Conservation (phyloP, 768 basidiomycete genomes). For the Gelatoporia subvermispora region DNA sequence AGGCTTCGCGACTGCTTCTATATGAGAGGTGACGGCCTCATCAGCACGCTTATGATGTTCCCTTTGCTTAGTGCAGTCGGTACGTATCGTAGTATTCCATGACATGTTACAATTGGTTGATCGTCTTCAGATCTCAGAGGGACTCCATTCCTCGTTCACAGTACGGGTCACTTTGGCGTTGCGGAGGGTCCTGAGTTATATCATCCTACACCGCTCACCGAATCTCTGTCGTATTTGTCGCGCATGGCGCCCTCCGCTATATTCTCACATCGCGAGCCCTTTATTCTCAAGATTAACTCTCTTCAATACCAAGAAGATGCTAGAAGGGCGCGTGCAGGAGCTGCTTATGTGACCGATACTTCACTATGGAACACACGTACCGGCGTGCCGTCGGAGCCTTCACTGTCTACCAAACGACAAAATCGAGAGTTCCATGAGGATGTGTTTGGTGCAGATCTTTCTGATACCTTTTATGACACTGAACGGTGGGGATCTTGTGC, state of each 20-base stretch:
- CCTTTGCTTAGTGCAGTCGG: slow-evolving; percentile 60
- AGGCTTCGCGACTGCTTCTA: slow-evolving; percentile 48
- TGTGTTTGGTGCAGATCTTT: too few relatives aligned
- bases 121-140: slow-evolving; percentile 24
- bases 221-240: slow-evolving; percentile 7
- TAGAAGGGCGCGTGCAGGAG: background rate
- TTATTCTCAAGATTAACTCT: slow-evolving; percentile 26
- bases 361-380: background rate
- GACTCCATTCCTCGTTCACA: slow-evolving; percentile 12
- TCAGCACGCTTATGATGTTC: slow-evolving; percentile 40
- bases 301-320: slow-evolving; percentile 17
- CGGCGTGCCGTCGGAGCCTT: background rate
- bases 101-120: background rate
- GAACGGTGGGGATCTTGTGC: background rate
- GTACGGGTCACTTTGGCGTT: slow-evolving; percentile 7
- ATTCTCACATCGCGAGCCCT: slow-evolving; percentile 31
- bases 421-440: too few relatives aligned
- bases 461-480: background rate
- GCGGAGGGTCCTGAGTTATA: slow-evolving; percentile 10
- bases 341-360: too few relatives aligned
- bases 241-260: slow-evolving; percentile 6
- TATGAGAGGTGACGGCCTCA: slow-evolving; percentile 38
- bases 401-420: background rate
- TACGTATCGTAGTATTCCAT: slow-evolving; percentile 25
- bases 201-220: slow-evolving; percentile 10